Base-by-base conservation (phyloP, 2,329 filamentous ascomycete genomes). In the Phialophora chinensis region DNA sequence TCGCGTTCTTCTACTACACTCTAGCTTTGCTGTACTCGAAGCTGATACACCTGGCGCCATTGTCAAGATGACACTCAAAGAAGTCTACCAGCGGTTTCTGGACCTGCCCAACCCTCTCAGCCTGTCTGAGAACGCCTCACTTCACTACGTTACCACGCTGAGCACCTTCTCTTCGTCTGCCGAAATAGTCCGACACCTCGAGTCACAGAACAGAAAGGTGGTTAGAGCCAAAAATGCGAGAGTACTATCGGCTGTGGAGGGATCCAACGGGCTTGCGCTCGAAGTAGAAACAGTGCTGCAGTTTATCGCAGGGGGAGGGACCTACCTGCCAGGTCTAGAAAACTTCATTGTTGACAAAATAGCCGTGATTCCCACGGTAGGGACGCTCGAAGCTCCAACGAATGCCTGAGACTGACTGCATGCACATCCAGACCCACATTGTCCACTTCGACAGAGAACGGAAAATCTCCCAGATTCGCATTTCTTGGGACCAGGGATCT, bases 401-500 rank as follows among this genome's bases (percentile, higher is more conserved):
- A 38, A 35, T 12, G 31, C 49, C 23, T 23, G 29, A 33, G 17
- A 27, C 63, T 66, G 63, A 64, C 53, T 25, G 58, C 20, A 56
- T 35, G 57, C 59, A 44, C 35, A 55, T 67, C 66, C 77, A 95
- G 92, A 86, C 90, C 73, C 95, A 99, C 82, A 89, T 98, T 71
- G 93, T 99, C 72, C 87, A 88, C 65, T 97, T 97, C 79, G 87
- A 96, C 78, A 77, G 79, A 71, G 79, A 90, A 55, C 87, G 88
- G 77, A 93, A 92, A 81, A 97, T 99, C 76, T 79, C 86, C 66
- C 92, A 95, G 78, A 91, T 98, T 71, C 91, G 94, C 73, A 87
- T 94, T 72, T 92, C 90, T 77, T 99, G 95, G 95, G 95, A 99
- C 77, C 95, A 99, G 79, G 93, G 89, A 68, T 90, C 92, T 62